Base-by-base conservation (phyloP, 129 eudicot genomes). In the Chrysanthemum lavandulifolium region DNA sequence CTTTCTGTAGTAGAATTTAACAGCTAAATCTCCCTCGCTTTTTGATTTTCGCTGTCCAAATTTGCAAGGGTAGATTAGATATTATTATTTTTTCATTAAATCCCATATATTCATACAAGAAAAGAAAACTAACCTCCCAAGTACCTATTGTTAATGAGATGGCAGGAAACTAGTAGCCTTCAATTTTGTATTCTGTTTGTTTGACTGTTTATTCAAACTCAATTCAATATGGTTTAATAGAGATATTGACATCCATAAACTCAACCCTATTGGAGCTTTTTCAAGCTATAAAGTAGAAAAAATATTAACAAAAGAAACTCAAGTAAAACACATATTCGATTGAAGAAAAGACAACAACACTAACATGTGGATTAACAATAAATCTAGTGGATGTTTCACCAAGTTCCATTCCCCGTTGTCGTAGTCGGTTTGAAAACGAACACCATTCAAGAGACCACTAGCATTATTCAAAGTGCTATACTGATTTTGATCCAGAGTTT, bases 1-100 rank as follows among this genome's bases (percentile, higher is more conserved):
- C 62, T 83, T 87, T 0, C 76, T 76, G 40, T 62, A n/a, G n/a
- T n/a, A 87, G 15, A 85, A 71, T 48, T 91, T 91, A 2, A 81
- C 97, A 2, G 65, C 72, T 61, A 91, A 67, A 67, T 85, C 86
- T 16, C 88, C 89, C 54, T 79, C 76, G 11, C 82, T 27, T 62
- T 13, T 78, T 3, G 89, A 74, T 14, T 1, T 18, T 3, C 71
- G 8, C 97, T 86, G 84, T 53, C 10, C 63, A 73, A 13, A 62
- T 29, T 53, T 9, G 23, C 53, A 70, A 10, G 5, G 3, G 45
- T 45, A 33, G 1, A 51, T 25, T 2, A 13, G 2, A 2, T 29
- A 5, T 13, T 2, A 13, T 5, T 14, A 31, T 33, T 31, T 31
- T 27, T 25, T 58, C 12, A 7, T 19, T 12, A 2, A 21, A 43